Conservation (phyloP, 2,329 filamentous ascomycete species). For the Bipolaris zeicola region DNA sequence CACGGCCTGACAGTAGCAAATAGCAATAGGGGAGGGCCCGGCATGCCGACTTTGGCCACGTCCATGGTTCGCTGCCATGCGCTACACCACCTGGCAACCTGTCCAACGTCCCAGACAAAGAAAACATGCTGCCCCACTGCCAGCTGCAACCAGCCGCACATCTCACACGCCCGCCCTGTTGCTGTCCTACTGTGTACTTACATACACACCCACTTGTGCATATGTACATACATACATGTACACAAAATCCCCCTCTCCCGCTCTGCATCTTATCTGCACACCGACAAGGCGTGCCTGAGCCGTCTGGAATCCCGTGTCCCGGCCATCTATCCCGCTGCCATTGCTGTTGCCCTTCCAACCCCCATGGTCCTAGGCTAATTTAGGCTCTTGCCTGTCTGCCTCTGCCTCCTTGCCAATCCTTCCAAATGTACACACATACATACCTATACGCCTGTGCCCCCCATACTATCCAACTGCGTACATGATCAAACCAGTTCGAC, state of each 20-base stretch:
- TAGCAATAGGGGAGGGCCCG: not conserved
- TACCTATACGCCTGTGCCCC: too few species aligned
- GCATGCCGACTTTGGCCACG: not conserved
- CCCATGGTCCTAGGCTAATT: not conserved
- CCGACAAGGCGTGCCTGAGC: slow-evolving; percentile 1
- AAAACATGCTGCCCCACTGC: slow-evolving; percentile 10
- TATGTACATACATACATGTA: not conserved
- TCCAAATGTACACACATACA: too few species aligned
- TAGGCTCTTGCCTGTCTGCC: too few species aligned
- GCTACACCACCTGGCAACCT: slow-evolving; percentile 9
- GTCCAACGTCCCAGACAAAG: slow-evolving; percentile 8
- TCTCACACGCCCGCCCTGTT: not conserved
- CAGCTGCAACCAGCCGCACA: slow-evolving; percentile 4
- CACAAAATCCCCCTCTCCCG: not conserved
- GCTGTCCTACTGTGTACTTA: not conserved
- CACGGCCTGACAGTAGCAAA: too few species aligned
- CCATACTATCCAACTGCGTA: not conserved
- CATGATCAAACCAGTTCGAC: slow-evolving; percentile 1
- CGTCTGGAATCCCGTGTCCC: not conserved
- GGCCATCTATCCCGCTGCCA: not conserved
- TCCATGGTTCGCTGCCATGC: not conserved
- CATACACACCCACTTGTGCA: not conserved
- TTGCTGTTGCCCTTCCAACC: not conserved
- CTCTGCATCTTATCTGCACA: slow-evolving; percentile 13
- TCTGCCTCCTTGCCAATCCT: too few species aligned